phyloP scores from a whole-genome alignment of 441 rosid species.

The Corymbia citriodora region DNA sequence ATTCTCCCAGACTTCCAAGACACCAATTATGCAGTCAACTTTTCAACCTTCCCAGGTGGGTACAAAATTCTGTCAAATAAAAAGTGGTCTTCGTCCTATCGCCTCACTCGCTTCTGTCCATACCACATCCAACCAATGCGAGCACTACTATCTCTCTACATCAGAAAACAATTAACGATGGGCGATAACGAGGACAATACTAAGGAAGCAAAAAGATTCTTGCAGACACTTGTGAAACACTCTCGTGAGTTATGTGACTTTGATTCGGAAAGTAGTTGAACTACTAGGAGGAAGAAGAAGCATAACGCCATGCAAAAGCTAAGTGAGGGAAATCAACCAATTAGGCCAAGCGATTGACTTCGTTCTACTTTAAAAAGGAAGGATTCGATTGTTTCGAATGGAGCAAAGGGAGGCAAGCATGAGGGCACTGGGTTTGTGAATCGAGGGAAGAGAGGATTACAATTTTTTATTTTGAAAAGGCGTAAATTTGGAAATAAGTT shows the following conservation, averaged over 20 bases:
- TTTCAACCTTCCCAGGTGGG: background rate
- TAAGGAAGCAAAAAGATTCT: background rate
- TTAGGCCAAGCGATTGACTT: background rate
- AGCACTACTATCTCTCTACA: background rate
- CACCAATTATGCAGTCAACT: background rate
- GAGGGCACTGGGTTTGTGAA: background rate
- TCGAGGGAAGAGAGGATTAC: background rate
- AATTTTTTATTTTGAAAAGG: background rate
- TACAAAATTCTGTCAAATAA: background rate
- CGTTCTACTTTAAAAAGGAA: background rate
- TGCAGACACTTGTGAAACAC: background rate
- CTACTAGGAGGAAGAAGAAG: background rate
- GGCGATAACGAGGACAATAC: background rate
- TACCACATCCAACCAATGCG: rapidly evolving
- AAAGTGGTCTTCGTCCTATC: background rate
- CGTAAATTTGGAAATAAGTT: background rate
- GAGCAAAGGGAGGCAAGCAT: background rate
- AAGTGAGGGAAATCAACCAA: background rate
- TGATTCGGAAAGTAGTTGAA: background rate
- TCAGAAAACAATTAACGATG: background rate
- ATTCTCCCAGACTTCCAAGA: background rate
- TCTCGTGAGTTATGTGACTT: background rate
- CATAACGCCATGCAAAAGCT: background rate
- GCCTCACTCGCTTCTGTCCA: background rate
- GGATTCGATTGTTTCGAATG: background rate